Base-by-base conservation (phyloP, 257 asterid genomes). In the Solanum dulcamara region DNA sequence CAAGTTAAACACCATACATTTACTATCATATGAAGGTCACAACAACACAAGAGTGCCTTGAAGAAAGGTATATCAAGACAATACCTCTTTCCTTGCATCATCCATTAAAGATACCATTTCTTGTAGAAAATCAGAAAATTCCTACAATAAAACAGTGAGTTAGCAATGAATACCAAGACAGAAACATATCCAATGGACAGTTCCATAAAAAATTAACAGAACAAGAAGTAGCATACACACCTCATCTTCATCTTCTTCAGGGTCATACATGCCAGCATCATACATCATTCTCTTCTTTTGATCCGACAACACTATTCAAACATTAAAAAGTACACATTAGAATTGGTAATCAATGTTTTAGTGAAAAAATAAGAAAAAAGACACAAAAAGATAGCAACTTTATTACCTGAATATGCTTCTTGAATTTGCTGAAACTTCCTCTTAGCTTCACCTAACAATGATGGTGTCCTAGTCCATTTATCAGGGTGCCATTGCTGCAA, bases 401-500 rank as follows among this genome's bases (percentile, higher is more conserved):
- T 87, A 96, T 67, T 87, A 96, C 99, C 98, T 88, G 98, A 93
- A 93, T 96, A 96, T 1, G 99, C 98, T 85, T 96, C 96, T 87
- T 96, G 99, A 86, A 96, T 93, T 84, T 93, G 92, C 88, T 94
- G 99, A 83, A 96, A 96, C 81, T 88, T 93, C 81, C 74, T 88
- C 62, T 96, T 92, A 20, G 98, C 96, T 89, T 94, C 94, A 28
- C 92, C 93, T n/a, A 92, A 77, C 28, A 89, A 81, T 40, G 93
- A 87, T 35, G 99, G 99, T 35, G 80, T 86, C 84, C 71, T 87
- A 4, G 86, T 70, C 95, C 98, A 96, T 86, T 90, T 96, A 84
- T 96, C 99, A 4, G 98, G 99, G 86, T 96, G 99, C 98, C 99
- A 96, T 96, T 89, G 92, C 98, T 93, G 93, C 88, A 89, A 79